Evolutionary conservation across 371 early-diverging fungal species (phyloP).

Genomic region (Phascolomyces articulosus): DNA sequence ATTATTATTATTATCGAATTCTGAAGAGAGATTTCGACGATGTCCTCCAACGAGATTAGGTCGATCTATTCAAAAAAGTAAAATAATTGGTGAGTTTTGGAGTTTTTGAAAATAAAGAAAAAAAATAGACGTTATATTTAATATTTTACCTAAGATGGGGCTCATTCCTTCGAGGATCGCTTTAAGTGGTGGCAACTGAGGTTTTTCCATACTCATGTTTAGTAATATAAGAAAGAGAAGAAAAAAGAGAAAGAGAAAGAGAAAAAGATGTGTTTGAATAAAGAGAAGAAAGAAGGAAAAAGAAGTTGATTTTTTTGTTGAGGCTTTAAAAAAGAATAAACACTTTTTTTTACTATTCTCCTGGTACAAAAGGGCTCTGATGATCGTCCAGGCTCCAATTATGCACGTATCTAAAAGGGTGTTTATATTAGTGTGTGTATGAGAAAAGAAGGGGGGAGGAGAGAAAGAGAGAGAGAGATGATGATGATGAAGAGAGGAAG

Average conservation of each 20-base stretch:
- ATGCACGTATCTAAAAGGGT: slow-evolving; percentile 1
- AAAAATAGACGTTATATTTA: not conserved
- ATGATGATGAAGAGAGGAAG: no score
- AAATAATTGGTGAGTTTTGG: not conserved
- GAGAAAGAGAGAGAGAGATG: no score
- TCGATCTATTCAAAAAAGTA: not conserved
- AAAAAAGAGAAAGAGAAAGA: not conserved
- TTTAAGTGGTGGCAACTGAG: slow-evolving; percentile 10
- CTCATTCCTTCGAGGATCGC: slow-evolving; percentile 6
- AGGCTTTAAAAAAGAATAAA: no score
- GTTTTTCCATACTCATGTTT: slow-evolving; percentile 6
- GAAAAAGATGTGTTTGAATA: not conserved
- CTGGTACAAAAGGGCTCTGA: slow-evolving; percentile 7
- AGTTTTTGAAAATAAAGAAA: not conserved
- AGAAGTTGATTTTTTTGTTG: not conserved
- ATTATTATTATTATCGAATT: not conserved
- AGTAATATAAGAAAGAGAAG: not conserved
- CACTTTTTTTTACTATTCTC: not conserved
- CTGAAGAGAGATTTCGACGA: slow-evolving; percentile 1
- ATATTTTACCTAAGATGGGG: not conserved
- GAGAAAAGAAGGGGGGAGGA: no score
- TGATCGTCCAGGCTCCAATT: slow-evolving; percentile 1
- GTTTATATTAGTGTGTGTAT: not conserved
- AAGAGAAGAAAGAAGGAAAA: not conserved
- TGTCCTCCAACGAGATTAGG: not conserved